Base-by-base conservation (phyloP, 768 basidiomycete species). In the Hericium alpestre region DNA sequence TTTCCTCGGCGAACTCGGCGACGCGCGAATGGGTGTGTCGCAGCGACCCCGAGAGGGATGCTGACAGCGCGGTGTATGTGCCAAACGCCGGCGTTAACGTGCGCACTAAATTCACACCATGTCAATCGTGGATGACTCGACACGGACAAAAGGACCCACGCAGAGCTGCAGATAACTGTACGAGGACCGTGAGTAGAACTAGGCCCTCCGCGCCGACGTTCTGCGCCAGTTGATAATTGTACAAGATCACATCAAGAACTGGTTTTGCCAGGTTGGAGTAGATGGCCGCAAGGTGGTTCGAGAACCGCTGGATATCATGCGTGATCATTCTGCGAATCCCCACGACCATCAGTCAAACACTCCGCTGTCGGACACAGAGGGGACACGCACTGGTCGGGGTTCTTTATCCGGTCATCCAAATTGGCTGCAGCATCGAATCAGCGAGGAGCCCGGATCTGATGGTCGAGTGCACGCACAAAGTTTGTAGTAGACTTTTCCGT, bases 191-290 rank as follows among this genome's bases (percentile, higher is more conserved):
- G 37, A 97, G 75, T 18, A 87, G 75, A 22, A 95, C 71, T 13
- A 96, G 76, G 32, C 91, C 93, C 68, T 98, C 95, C 4, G 93
- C 93, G 15, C 95, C 95, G 38, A 97, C 91, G 63, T 93, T 96
- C 62, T 85, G 84, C 5, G 92, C 90, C 8, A 98, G 76, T 66
- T 97, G 94, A 62, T 92, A 94, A 71, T 97, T 97, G 73, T 97
- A 98, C 12, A 98, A 73, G 49, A 95, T 90, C 50, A 90, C 87
- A 65, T 97, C 95, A 39, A 96, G 78, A 15, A 87, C 76, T 7
- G 95, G 95, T 71, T 98, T 98, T 25, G 93, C 93, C 40, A 97
- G 72, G 68, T 97, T 97, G 15, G 84, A 81, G 70, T 97, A 98
- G 38, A 98, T 93, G 16, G 91, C 91, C 12, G 95, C 93, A 6